phyloP scores from a whole-genome alignment of 805 yeast genomes.

The Wickerhamiella vanderwaltii region DNA sequence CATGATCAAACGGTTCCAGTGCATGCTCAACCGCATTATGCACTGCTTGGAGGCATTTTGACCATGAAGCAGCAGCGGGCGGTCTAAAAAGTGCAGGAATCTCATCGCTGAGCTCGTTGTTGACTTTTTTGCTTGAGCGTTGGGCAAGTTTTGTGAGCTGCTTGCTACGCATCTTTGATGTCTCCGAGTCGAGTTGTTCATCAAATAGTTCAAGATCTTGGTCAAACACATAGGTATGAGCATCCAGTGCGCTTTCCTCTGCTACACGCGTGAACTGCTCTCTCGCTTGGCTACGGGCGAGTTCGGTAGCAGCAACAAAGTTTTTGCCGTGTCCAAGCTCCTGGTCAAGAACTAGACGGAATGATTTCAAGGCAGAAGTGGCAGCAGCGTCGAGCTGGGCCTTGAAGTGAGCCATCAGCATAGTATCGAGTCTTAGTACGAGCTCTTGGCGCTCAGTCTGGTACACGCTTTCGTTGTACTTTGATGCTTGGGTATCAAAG shows the following conservation, averaged over 20 bases:
- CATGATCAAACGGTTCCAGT: conserved; percentile 26
- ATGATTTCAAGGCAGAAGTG: conserved; percentile 26
- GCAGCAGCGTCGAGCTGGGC: conserved; percentile 32
- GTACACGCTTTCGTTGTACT: conserved; percentile 59
- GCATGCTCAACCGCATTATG: conserved; percentile 26
- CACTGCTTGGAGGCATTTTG: conserved; percentile 38
- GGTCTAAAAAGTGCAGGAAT: conserved; percentile 36
- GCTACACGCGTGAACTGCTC: conserved; percentile 28
- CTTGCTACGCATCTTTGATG: conserved; percentile 25
- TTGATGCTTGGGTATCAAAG: conserved; percentile 64
- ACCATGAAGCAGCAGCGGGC: conserved; percentile 52
- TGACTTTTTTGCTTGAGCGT: conserved; percentile 21
- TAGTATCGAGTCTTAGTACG: conserved; percentile 34
- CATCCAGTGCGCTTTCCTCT: conserved; percentile 28
- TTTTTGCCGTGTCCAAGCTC: not conserved
- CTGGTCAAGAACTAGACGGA: conserved; percentile 9
- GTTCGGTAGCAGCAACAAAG: not conserved
- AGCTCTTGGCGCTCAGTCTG: conserved; percentile 45
- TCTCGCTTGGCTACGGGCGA: conserved; percentile 3
- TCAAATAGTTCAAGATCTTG: conserved; percentile 23
- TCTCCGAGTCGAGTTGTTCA: conserved; percentile 29
- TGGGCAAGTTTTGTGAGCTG: conserved; percentile 35
- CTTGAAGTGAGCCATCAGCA: conserved; percentile 32
- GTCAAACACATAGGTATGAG: conserved; percentile 18
- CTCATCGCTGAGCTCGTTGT: conserved; percentile 29